Base-by-base conservation (phyloP, 2,329 filamentous ascomycete species). In the Colletotrichum tabaci region DNA sequence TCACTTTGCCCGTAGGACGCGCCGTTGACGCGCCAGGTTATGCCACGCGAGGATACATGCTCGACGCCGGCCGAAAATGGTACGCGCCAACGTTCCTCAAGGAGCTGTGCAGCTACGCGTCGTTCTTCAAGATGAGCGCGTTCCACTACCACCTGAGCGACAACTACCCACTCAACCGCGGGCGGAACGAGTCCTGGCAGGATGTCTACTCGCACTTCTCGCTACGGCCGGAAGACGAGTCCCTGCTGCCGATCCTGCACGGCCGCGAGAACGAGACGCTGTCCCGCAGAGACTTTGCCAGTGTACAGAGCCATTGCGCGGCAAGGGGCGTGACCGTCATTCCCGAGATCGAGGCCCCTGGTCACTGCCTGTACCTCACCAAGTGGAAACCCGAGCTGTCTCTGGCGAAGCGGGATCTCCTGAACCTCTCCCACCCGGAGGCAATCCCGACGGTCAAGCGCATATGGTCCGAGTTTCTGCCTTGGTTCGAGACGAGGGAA, bases 301-400 rank as follows among this genome's bases (percentile, higher is more conserved):
- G 84, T 10, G 79, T 89, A 5, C 85, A 89, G 67, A 75, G 76
- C 3, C 84, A 86, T 72, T 89, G 87, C 72, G 87, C 85, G 0
- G 75, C 79, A 0, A 80, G 87, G 3, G 87, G 87, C 15, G 82
- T 89, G 2, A 88, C 87, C 0, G 79, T 89, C 1, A 81, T 89
- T 7, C 87, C 87, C 0, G 87, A 89, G 75, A 87, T 89, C 23
- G 87, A 89, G 74, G 83, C 86, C 0, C 87, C 87, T 0, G 87
- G 87, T 0, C 87, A 89, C 70, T 84, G 83, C 40, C 77, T 89
- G 4, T 83, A 83, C 15, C 82, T 89, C 30, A 88, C 85, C 0
- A 87, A 89, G 75, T 89, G 87, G 87, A 88, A 86, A 73, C 87
- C 87, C 0, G 83, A 88, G 71, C 77, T 89, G 4, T 85, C 85